phyloP scores from a whole-genome alignment of 2,329 filamentous ascomycete genomes.

The Colletotrichum sp. region DNA sequence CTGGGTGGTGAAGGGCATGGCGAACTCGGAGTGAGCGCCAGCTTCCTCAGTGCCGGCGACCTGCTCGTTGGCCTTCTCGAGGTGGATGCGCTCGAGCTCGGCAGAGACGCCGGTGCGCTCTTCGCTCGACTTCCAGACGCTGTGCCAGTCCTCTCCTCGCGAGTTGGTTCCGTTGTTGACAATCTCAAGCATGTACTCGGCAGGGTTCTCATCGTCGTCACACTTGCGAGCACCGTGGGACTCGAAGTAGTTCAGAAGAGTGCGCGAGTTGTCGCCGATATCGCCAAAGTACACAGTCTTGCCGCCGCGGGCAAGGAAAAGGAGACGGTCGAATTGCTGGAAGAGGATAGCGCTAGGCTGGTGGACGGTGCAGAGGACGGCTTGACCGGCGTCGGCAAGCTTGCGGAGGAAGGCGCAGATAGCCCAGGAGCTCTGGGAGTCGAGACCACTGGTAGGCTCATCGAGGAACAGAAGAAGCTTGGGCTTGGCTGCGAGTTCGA shows the following conservation, averaged over 20 bases:
- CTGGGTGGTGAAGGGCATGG: slow-evolving; percentile 74
- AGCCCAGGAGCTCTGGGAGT: slow-evolving; percentile 68
- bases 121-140: slow-evolving; percentile 63
- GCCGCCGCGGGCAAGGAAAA: slow-evolving; percentile 69
- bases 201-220: slow-evolving; percentile 69
- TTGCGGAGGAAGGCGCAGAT: slow-evolving; percentile 68
- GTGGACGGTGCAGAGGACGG: slow-evolving; percentile 60
- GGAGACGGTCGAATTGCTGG: slow-evolving; percentile 62
- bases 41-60: slow-evolving; percentile 22
- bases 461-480: slow-evolving; percentile 67
- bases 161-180: slow-evolving; percentile 46
- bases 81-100: slow-evolving; percentile 69
- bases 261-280: slow-evolving; percentile 64
- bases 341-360: slow-evolving; percentile 60
- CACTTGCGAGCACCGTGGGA: slow-evolving; percentile 66
- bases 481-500: slow-evolving; percentile 61
- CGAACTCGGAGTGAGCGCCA: slow-evolving; percentile 68
- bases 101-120: slow-evolving; percentile 57
- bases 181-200: slow-evolving; percentile 75
- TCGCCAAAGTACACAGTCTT: slow-evolving; percentile 74
- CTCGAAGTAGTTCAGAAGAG: slow-evolving; percentile 68
- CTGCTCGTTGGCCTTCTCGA: slow-evolving; percentile 41
- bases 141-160: slow-evolving; percentile 65
- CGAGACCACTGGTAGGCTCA: slow-evolving; percentile 66
- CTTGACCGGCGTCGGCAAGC: slow-evolving; percentile 59